Percentiles rank a stretch among this genome's conserved stretches.
These are phyloP conservation scores for Diaporthe citriasiana DNA, from an alignment of 2,329 filamentous ascomycete species.

Conservation along the genomic window DNA sequence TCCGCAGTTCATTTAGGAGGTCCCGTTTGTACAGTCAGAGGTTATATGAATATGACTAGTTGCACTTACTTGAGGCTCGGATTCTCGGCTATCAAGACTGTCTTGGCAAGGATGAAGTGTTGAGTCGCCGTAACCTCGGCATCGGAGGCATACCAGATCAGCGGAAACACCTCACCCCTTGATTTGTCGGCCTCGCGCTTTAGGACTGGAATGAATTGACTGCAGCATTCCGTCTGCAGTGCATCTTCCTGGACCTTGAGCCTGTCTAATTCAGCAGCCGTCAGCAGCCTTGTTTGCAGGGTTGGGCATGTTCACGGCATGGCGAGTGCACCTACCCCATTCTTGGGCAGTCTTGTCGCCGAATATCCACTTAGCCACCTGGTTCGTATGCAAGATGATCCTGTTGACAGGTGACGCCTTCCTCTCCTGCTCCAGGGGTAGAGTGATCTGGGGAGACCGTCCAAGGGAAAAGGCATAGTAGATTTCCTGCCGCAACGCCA, in stretches of 20 bases:
- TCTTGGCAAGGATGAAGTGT: conserved; percentile 8
- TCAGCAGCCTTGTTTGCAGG: background rate
- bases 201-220: background rate
- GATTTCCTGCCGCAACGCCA: conserved; percentile 2
- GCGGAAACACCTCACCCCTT: conserved; percentile 12
- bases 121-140: conserved; percentile 16
- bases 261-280: background rate
- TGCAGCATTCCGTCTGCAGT: conserved; percentile 5
- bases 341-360: conserved; percentile 12
- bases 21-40: too few species aligned
- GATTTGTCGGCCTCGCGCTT: conserved; percentile 15
- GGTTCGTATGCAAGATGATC: conserved; percentile 9
- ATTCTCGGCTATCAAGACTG: conserved; percentile 16
- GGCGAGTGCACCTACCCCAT: background rate
- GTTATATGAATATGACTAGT: background rate
- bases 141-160: conserved; percentile 8
- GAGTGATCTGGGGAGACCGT: background rate
- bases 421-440: conserved; percentile 1
- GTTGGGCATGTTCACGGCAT: background rate
- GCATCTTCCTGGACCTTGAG: conserved; percentile 6
- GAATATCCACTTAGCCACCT: conserved; percentile 19
- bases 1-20: background rate
- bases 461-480: conserved; percentile 5
- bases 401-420: background rate
- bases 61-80: conserved; percentile 16